Evolutionary conservation across 1,139 yeast genomes (phyloP), one percentile per base, ranked within the genome.

Genomic region (Blastobotrys indianensis): DNA sequence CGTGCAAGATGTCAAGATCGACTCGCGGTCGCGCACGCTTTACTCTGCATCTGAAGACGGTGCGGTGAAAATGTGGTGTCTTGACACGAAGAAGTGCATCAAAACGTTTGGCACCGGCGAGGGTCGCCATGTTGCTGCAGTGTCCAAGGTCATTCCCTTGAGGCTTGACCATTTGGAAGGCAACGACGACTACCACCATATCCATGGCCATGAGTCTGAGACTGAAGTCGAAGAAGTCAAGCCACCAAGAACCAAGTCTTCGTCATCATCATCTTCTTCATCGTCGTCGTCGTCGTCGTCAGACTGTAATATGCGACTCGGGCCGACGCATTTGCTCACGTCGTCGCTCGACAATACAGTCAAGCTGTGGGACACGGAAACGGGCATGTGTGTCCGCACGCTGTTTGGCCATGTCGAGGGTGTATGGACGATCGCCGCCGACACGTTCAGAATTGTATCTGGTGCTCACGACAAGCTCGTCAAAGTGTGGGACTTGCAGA

Each of bases 341-440:
- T 87, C 94, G 7, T 87, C 97, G 0, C 70, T 92, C 46, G 98
- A 92, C 65, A 90, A 88, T 64, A 90, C 97, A 11, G 87, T 92
- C 61, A 88, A 90, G 63, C 67, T 92, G 41, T 92, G 97, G 97
- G 94, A 88, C 57, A 82, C 88, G 32, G 73, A 74, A 52, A 78
- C 94, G 0, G 97, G 97, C 3, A 79, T 79, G 63, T 90, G 97
- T 60, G 79, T 87, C 15, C 74, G 97, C 48, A 90, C 98, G 0
- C 90, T 92, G 63, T 90, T 90, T 67, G 98, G 98, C 4, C 98
- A 92, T 61, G 87, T 90, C 46, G 97, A 92, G 65, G 97, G 97
- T 15, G 95, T 92, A 15, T 90, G 97, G 97, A 86, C 92, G 36
- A 84, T 92, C 50, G 87, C 92, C 13, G 94, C 97, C 0, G 97